phyloP scores from a whole-genome alignment of 2,329 filamentous ascomycete species.

The Stachybotrys chlorohalonatus region DNA sequence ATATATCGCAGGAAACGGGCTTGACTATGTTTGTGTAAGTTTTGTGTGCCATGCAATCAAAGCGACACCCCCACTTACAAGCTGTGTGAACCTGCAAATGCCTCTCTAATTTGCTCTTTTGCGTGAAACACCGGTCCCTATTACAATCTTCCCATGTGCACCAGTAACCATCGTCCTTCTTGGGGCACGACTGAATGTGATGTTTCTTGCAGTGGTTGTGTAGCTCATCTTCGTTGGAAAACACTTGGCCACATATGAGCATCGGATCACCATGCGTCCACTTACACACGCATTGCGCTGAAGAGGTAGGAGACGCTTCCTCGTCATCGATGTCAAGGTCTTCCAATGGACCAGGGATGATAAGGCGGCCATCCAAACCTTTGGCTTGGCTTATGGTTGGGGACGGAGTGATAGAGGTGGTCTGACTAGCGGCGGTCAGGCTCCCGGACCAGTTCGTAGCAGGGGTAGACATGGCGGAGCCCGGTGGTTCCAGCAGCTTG shows the following conservation, averaged over 20 bases:
- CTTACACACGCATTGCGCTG: not conserved
- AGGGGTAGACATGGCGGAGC: not conserved
- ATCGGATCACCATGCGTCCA: slow-evolving; percentile 1
- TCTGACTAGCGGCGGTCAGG: not conserved
- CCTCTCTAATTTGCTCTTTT: slow-evolving; percentile 54
- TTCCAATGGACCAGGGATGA: not conserved
- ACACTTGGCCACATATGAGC: slow-evolving; percentile 23
- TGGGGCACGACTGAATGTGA: slow-evolving; percentile 38
- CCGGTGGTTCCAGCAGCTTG: not conserved
- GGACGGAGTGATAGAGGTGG: not conserved
- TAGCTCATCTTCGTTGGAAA: slow-evolving; percentile 36
- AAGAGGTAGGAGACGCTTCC: not conserved
- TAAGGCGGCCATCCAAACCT: not conserved
- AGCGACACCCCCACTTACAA: slow-evolving; percentile 33
- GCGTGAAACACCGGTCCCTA: slow-evolving; percentile 44
- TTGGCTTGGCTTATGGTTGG: not conserved
- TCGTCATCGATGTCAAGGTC: not conserved
- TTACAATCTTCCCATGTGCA: slow-evolving; percentile 50
- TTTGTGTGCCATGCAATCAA: not conserved
- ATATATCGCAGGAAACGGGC: slow-evolving; percentile 46
- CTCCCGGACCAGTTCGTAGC: not conserved
- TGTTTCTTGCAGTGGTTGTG: slow-evolving; percentile 44
- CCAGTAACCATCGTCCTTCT: slow-evolving; percentile 35
- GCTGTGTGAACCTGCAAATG: slow-evolving; percentile 59
- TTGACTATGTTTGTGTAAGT: slow-evolving; percentile 35